Evolutionary conservation across 805 yeast species (phyloP).

Genomic region (Ogataea philodendri): DNA sequence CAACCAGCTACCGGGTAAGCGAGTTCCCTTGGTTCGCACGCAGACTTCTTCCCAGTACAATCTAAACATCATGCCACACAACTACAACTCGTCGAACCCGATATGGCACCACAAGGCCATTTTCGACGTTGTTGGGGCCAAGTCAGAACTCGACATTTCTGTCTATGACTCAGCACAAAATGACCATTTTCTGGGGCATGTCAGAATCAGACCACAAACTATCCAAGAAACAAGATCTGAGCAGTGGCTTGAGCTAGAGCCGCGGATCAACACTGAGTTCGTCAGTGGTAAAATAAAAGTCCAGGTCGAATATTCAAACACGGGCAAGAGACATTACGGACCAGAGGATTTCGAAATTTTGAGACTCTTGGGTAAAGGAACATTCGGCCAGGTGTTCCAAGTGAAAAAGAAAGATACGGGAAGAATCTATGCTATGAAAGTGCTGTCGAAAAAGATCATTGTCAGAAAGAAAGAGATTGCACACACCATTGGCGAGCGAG

Average conservation of each 20-base stretch:
- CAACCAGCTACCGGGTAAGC: slow-evolving; percentile 5
- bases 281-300: slow-evolving; percentile 78
- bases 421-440: slow-evolving; percentile 96
- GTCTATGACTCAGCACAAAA: slow-evolving; percentile 82
- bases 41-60: slow-evolving; percentile 30
- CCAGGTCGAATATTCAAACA: slow-evolving; percentile 66
- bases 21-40: slow-evolving; percentile 30
- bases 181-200: slow-evolving; percentile 86
- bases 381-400: slow-evolving; percentile 97
- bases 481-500: slow-evolving; percentile 96
- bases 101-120: slow-evolving; percentile 90
- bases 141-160: slow-evolving; percentile 83
- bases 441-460: slow-evolving; percentile 88
- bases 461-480: slow-evolving; percentile 97
- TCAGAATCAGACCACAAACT: slow-evolving; percentile 66
- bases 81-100: slow-evolving; percentile 54
- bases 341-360: slow-evolving; percentile 94
- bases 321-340: slow-evolving; percentile 75
- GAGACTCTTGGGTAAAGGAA: slow-evolving; percentile 89
- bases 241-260: slow-evolving; percentile 71
- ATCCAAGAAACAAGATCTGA: slow-evolving; percentile 45
- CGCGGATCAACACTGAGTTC: slow-evolving; percentile 72
- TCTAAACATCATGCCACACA: slow-evolving; percentile 22
- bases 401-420: slow-evolving; percentile 87
- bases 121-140: slow-evolving; percentile 85